A percentile compares a stretch with the other conserved stretches of the same genome.
These are phyloP conservation scores for Cryphonectria radicalis DNA, from an alignment of 2,329 filamentous ascomycete genomes.

Conservation along the genomic window DNA sequence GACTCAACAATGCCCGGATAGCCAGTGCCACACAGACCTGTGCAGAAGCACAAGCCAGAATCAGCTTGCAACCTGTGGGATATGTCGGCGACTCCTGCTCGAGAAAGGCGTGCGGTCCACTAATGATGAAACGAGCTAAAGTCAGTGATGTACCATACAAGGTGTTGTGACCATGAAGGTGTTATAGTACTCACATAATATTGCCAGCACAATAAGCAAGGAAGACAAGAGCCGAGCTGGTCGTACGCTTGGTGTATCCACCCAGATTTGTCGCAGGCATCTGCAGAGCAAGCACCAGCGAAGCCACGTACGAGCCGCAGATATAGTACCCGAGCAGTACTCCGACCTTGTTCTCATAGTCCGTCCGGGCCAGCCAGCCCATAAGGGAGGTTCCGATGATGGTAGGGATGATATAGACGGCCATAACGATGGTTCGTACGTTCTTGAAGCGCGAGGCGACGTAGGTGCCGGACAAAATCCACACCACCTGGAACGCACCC, in stretches of 20 bases:
- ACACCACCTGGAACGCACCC: constrained; percentile 58
- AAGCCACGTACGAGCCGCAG: constrained; percentile 51
- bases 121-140: not conserved
- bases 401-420: constrained; percentile 54
- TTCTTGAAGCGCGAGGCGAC: constrained; percentile 56
- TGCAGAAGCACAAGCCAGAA: constrained; percentile 49
- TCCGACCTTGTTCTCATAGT: constrained; percentile 45
- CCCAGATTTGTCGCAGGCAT: constrained; percentile 54
- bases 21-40: constrained; percentile 45
- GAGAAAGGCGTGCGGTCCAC: constrained; percentile 50
- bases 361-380: constrained; percentile 50
- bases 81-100: constrained; percentile 51
- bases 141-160: not conserved
- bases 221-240: constrained; percentile 51
- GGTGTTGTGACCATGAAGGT: not conserved
- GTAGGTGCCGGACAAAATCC: constrained; percentile 56
- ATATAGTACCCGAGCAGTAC: constrained; percentile 59
- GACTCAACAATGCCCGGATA: constrained; percentile 42
- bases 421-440: constrained; percentile 56
- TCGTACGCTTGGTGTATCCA: constrained; percentile 53
- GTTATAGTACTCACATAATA: constrained; percentile 38
- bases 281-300: constrained; percentile 57
- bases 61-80: constrained; percentile 55
- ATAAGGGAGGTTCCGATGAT: constrained; percentile 53
- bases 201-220: constrained; percentile 51